Percentiles rank a stretch among this genome's conserved stretches.
phyloP scores from a whole-genome alignment of 805 yeast species.

The Kazachstania martiniae region DNA sequence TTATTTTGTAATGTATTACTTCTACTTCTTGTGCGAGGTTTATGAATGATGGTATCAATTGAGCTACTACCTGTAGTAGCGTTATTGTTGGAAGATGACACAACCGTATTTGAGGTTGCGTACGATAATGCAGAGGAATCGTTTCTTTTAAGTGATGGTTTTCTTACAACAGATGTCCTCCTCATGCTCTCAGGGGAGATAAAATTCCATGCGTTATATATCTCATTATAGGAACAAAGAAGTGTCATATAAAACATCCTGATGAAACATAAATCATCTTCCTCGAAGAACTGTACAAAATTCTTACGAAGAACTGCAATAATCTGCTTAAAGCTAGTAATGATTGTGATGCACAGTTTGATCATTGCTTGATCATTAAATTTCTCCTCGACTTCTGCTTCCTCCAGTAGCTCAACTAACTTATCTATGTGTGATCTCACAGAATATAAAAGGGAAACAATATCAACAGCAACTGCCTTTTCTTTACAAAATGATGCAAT shows the following conservation, averaged over 20 bases:
- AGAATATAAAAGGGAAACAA: constrained; percentile 40
- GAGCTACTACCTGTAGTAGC: constrained; percentile 1
- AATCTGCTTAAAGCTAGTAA: constrained; percentile 41
- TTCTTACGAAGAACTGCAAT: constrained; percentile 33
- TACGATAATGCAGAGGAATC: constrained; percentile 5
- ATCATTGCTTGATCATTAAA: constrained; percentile 30
- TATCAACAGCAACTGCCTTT: constrained; percentile 41
- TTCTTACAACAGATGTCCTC: constrained; percentile 1
- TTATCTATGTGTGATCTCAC: constrained; percentile 47
- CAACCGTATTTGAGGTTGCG: not conserved
- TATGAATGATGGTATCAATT: constrained; percentile 6
- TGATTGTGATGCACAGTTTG: constrained; percentile 28
- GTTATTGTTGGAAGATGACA: not conserved
- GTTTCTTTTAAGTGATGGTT: constrained; percentile 2
- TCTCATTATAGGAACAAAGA: constrained; percentile 54
- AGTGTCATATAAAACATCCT: constrained; percentile 52
- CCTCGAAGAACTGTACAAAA: constrained; percentile 38
- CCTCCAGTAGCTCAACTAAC: constrained; percentile 46
- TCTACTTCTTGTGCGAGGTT: constrained; percentile 19
- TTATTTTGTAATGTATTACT: constrained; percentile 19
- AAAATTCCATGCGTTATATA: constrained; percentile 51
- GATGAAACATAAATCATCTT: constrained; percentile 52
- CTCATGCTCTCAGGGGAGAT: constrained; percentile 4
- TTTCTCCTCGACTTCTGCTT: constrained; percentile 34
- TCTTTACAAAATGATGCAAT: constrained; percentile 49